Conservation (phyloP, 805 yeast species). For the Yarrowia keelungensis region DNA sequence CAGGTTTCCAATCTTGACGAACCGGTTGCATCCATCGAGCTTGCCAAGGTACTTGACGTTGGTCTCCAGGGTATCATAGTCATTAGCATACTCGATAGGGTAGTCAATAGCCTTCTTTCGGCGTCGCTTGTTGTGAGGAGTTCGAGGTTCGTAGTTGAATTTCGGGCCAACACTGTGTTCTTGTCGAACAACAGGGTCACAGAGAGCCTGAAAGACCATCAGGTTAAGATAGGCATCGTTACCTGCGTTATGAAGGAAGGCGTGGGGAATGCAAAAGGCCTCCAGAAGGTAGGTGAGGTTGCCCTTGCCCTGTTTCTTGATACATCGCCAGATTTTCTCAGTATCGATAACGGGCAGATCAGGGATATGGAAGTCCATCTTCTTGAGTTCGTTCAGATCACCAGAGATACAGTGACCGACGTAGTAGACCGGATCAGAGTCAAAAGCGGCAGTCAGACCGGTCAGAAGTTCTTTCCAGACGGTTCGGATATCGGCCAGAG, state of each 20-base stretch:
- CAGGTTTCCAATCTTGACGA: neutral
- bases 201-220: constrained; percentile 56
- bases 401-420: constrained; percentile 68
- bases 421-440: constrained; percentile 45
- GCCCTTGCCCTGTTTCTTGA: constrained; percentile 43
- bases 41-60: constrained; percentile 38
- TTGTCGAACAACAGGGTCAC: constrained; percentile 54
- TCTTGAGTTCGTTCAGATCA: constrained; percentile 60
- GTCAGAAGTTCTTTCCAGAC: constrained; percentile 39
- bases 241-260: constrained; percentile 71
- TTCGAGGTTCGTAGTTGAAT: constrained; percentile 16
- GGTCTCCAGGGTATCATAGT: neutral
- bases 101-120: constrained; percentile 23
- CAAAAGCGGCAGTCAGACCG: constrained; percentile 6
- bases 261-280: constrained; percentile 60
- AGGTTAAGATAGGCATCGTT: constrained; percentile 74
- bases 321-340: constrained; percentile 52
- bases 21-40: constrained; percentile 21
- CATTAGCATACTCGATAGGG: constrained; percentile 22
- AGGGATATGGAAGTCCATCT: constrained; percentile 59
- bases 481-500: constrained; percentile 49
- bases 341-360: constrained; percentile 56
- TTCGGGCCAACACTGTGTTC: constrained; percentile 10
- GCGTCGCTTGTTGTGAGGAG: neutral
- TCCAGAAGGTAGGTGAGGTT: constrained; percentile 56